Base-by-base conservation (phyloP, 164 flowering plant species). In the Piper betle region DNA sequence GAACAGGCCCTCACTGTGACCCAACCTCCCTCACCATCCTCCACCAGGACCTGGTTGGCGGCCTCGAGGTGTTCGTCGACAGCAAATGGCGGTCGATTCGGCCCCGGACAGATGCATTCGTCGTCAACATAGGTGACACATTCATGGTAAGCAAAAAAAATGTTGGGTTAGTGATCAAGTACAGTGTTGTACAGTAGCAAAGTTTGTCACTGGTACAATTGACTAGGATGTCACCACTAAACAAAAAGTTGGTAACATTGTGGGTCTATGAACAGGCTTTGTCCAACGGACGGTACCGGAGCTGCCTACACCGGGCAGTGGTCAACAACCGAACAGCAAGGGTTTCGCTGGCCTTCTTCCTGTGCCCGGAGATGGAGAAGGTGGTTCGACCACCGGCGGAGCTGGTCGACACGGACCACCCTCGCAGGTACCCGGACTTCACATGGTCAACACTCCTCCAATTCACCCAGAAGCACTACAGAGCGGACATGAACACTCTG, bases 1-100 rank as follows among this genome's bases (percentile, higher is more conserved):
- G 96, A 41, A 89, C 96, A 0, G 94, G 96, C 4, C 96, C 96
- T 57, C 96, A 84, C 66, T 86, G 87, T 55, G 96, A 88, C 64
- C 96, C 96, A 17, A 85, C 91, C 1, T 84, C 89, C 11, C 57
- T 88, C n/a, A 89, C 96, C 13, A 86, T 89, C 58, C 94, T 89
- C 61, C 91, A 89, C 74, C 94, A 89, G 62, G 94, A 86, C 75
- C 64, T 73, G 18, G 91, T 86, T 13, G 84, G 84, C 11, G 96
- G 96, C 6, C 80, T 89, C 12, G 81, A 89, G 65, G 96, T 87
- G 43, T 85, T 82, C 60, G 88, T 81, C 0, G 88, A 86, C 43
- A 61, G 75, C 3, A 53, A 83, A 58, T 89, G 96, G 94, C 78
- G 68, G 0, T 74, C 79, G 3, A 78, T 89, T 52, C 66, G 43